Evolutionary conservation across 345 rosid genomes (phyloP).

Genomic region (Gossypioides kirkii): DNA sequence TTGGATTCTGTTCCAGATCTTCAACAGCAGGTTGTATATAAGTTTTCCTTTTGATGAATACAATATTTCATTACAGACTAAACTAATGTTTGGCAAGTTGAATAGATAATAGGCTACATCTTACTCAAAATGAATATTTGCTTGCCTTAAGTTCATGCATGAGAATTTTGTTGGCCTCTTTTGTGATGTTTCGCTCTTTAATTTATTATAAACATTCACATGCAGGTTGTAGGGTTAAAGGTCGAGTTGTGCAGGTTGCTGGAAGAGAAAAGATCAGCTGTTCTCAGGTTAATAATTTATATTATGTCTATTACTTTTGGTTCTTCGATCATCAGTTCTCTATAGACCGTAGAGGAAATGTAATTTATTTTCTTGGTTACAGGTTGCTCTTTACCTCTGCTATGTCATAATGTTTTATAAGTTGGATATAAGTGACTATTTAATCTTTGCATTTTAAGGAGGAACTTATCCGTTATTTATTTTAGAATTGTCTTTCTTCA

Average conservation of each 20-base stretch:
- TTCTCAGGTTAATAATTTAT: slow-evolving; percentile 59
- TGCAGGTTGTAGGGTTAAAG: slow-evolving; percentile 89
- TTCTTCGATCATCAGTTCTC: not conserved
- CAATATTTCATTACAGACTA: not conserved
- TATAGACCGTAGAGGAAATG: not conserved
- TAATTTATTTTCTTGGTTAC: not conserved
- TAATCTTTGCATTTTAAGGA: not conserved
- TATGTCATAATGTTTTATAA: not conserved
- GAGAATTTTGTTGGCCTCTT: not conserved
- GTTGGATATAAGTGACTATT: not conserved
- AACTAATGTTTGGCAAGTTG: not conserved
- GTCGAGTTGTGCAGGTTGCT: slow-evolving; percentile 86
- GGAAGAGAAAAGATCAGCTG: slow-evolving; percentile 93
- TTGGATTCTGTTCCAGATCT: slow-evolving; percentile 76
- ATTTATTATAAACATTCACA: slow-evolving; percentile 1
- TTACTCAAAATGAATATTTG: not conserved
- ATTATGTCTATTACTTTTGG: slow-evolving; percentile 2
- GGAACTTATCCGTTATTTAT: not conserved
- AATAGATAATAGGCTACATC: not conserved
- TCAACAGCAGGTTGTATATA: slow-evolving; percentile 68
- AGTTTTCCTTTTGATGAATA: not conserved
- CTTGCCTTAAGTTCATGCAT: not conserved
- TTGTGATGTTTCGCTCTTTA: not conserved
- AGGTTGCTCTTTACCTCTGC: slow-evolving; percentile 1
- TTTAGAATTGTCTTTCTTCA: not conserved